Evolutionary conservation across 1,284 basidiomycete species (phyloP), one percentile per base, ranked within the genome.

Genomic region (Fomitopsis schrenkii): DNA sequence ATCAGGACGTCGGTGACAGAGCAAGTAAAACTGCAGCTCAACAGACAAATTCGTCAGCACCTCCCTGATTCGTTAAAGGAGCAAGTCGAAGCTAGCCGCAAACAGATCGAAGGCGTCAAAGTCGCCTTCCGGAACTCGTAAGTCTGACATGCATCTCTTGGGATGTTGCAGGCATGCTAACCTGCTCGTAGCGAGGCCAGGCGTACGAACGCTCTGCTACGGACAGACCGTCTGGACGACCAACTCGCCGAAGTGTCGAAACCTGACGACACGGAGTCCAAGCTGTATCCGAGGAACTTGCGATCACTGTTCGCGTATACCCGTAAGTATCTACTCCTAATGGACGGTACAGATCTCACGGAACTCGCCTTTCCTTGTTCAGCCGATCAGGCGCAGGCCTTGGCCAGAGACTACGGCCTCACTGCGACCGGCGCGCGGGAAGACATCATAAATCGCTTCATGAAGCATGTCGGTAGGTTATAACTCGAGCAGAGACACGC

Each of bases 41-140:
- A 78, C 28, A 63, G 66, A 30, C 83, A 84, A 65, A 78, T 86
- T 41, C 66, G 63, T 57, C 75, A 78, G 15, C 75, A 81, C 65
- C 72, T 86, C 42, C 82, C 82, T 0, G 71, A 80, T 7, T 72
- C 79, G 26, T 69, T 85, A 58, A 64, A 75, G 26, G 68, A 79
- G 58, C 83, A 85, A 64, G 72, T 74, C 0, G 66, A 74, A 10
- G 79, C 83, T 56, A 79, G 74, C 59, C 75, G 77, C 55, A 69
- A 70, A 42, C 77, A 80, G 59, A 65, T 85, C 48, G 68, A 70
- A 7, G 76, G 78, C 9, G 76, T 82, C 55, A 74, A 74, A 60
- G 71, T 75, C 35, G 79, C 82, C 5, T 69, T 83, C 28, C 63
- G 61, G 22, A 86, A 86, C 70, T 84, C 83, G 84, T 86, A 60